Base-by-base conservation (phyloP, 805 yeast species). In the Kazachstania viticola region DNA sequence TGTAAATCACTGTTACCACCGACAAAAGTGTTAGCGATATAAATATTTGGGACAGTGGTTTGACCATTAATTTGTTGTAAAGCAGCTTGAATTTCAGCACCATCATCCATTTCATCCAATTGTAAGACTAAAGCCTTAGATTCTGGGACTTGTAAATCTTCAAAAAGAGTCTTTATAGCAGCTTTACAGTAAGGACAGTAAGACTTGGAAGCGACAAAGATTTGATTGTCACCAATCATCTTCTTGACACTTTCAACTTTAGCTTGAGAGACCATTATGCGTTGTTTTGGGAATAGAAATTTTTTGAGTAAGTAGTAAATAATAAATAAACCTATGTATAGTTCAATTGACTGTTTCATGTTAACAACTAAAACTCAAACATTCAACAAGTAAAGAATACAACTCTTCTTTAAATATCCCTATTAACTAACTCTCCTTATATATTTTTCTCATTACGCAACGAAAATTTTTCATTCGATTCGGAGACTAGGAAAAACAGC, bases 1-100 rank as follows among this genome's bases (percentile, higher is more conserved):
- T 84, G 94, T 42, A 88, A 65, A 46, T 84, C 95, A 25, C 88
- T 78, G 71, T 84, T 83, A 40, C 97, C 98, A 38, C 98, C 98
- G 49, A 88, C 73, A 65, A 84, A 95, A 61, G 85, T 71, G 38
- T 94, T 94, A 31, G 68, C 75, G 54, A 88, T 83, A 64, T 79
- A 88, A 48, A 88, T 69, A 57, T 79, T 82, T 41, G 98, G 98
- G 40, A 88, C 96, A 29, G 96, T 84, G 44, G 75, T 70, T 67
- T 88, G 96, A 36, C 93, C 91, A 26, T 94, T 82, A 37, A 84
- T 56, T 52, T 77, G 72, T 31, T 55, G 56, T 40, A 88, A 66
- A 42, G 91, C 93, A 28, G 64, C 75, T 63, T 85, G 95, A 44
- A 85, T 71, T 24, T 75, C 84, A 29, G 61, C 61, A 33, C 96